Percentiles rank a stretch among this genome's conserved stretches.
Evolutionary conservation across 208 protist genomes (phyloP).

Genomic region (Trypanosoma mega): DNA sequence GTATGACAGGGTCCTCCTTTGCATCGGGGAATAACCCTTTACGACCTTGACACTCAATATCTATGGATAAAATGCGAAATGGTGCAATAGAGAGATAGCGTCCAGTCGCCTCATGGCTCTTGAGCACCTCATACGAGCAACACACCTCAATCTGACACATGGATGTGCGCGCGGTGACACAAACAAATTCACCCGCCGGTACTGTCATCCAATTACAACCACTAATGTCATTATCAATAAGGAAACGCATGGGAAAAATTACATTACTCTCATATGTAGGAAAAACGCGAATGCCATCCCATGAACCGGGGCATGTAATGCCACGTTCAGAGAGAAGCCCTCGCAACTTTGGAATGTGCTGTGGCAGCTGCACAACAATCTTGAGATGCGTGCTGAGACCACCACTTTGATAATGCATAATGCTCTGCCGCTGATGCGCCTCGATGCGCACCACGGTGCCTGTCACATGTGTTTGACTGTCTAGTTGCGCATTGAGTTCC

Average conservation of each 20-base stretch:
- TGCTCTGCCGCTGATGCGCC: constrained; percentile 61
- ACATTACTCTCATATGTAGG: constrained; percentile 99
- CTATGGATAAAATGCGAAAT: constrained; percentile 98
- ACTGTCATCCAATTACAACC: constrained; percentile 96
- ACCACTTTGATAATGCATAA: constrained; percentile 80
- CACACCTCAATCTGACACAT: constrained; percentile 92
- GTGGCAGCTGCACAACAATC: constrained; percentile 87
- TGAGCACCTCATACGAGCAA: constrained; percentile 84
- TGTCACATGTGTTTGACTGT: constrained; percentile 47
- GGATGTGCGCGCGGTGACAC: constrained; percentile 47
- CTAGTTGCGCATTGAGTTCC: constrained; percentile 76
- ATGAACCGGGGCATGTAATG: constrained; percentile 62
- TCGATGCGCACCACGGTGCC: constrained; percentile 84
- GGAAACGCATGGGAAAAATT: constrained; percentile 98
- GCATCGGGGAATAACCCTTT: constrained; percentile 98
- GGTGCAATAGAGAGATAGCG: constrained; percentile 97
- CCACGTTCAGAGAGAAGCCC: constrained; percentile 75
- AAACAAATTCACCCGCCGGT: constrained; percentile 55
- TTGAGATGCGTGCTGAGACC: constrained; percentile 65
- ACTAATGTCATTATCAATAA: constrained; percentile 97
- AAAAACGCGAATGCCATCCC: constrained; percentile 83
- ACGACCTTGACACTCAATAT: constrained; percentile 98
- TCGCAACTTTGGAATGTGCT: constrained; percentile 89
- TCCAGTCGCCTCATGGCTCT: constrained; percentile 82
- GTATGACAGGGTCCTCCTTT: constrained; percentile 99